Conservation (phyloP, 345 rosid genomes). For the Brassica cretica region DNA sequence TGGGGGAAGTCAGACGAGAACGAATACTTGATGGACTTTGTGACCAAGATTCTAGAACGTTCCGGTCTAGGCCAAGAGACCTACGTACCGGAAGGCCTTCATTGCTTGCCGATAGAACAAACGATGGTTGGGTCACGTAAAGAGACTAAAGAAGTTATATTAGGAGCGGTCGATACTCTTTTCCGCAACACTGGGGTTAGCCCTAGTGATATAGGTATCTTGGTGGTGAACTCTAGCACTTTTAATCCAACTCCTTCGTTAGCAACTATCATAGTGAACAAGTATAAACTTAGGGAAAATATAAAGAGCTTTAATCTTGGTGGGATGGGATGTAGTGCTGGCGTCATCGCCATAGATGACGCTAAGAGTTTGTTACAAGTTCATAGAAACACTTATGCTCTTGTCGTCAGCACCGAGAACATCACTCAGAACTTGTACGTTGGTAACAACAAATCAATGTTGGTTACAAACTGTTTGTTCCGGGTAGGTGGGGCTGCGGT, state of each 20-base stretch:
- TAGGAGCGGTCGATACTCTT: conserved; percentile 32
- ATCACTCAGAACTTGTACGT: conserved; percentile 48
- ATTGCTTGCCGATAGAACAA: conserved; percentile 26
- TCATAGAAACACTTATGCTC: conserved; percentile 51
- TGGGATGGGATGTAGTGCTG: conserved; percentile 43
- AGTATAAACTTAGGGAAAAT: conserved; percentile 32
- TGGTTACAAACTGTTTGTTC: conserved; percentile 60
- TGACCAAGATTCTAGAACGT: conserved; percentile 39
- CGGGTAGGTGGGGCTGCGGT: conserved; percentile 57
- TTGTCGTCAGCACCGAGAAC: conserved; percentile 63
- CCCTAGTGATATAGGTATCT: conserved; percentile 37
- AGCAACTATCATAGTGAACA: conserved; percentile 28
- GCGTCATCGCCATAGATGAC: conserved; percentile 38
- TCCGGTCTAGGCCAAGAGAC: conserved; percentile 44
- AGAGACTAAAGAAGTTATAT: conserved; percentile 38
- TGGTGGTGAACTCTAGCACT: conserved; percentile 39
- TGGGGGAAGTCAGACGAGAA: conserved; percentile 8
- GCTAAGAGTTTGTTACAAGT: conserved; percentile 45
- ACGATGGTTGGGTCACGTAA: conserved; percentile 27
- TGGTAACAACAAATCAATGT: conserved; percentile 62
- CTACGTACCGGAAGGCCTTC: conserved; percentile 36
- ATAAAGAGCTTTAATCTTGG: conserved; percentile 41
- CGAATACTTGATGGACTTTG: conserved; percentile 41
- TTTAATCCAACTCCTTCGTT: conserved; percentile 42
- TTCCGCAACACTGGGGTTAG: conserved; percentile 30